These are phyloP conservation scores for Pinus albicaulis DNA, from an alignment of 75 land plant genomes.

Conservation along the genomic window DNA sequence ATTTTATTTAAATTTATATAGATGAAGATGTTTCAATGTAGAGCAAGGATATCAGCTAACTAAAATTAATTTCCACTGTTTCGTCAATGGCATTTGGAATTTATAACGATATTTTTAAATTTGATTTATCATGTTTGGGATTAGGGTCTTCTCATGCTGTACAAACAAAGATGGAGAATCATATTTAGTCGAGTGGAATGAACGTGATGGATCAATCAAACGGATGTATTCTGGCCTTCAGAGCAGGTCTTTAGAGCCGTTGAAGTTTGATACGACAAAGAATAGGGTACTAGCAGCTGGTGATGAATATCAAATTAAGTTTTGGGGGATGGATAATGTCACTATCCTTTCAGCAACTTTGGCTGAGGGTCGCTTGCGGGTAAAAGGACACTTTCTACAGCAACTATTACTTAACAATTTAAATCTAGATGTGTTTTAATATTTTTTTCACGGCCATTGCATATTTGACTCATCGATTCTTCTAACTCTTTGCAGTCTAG, in stretches of 20 bases:
- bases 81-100: neutral
- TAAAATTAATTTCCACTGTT: neutral
- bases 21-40: neutral
- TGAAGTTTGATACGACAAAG: slow-evolving; percentile 63
- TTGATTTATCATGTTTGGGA: slow-evolving; percentile 2
- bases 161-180: slow-evolving; percentile 77
- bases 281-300: slow-evolving; percentile 53
- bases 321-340: slow-evolving; percentile 59
- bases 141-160: slow-evolving; percentile 74
- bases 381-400: neutral
- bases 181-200: slow-evolving; percentile 72
- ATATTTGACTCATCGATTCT: neutral
- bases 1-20: neutral
- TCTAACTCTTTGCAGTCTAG: slow-evolving; percentile 22
- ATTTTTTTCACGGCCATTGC: neutral
- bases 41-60: neutral
- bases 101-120: neutral
- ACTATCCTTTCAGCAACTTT: slow-evolving; percentile 38
- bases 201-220: slow-evolving; percentile 65
- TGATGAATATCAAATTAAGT: slow-evolving; percentile 44
- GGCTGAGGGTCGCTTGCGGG: slow-evolving; percentile 47
- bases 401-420: neutral
- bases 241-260: slow-evolving; percentile 47
- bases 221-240: slow-evolving; percentile 50
- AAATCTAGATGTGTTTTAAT: neutral